phyloP scores from a whole-genome alignment of 2,329 filamentous ascomycete genomes.

The Colletotrichum trifolii region DNA sequence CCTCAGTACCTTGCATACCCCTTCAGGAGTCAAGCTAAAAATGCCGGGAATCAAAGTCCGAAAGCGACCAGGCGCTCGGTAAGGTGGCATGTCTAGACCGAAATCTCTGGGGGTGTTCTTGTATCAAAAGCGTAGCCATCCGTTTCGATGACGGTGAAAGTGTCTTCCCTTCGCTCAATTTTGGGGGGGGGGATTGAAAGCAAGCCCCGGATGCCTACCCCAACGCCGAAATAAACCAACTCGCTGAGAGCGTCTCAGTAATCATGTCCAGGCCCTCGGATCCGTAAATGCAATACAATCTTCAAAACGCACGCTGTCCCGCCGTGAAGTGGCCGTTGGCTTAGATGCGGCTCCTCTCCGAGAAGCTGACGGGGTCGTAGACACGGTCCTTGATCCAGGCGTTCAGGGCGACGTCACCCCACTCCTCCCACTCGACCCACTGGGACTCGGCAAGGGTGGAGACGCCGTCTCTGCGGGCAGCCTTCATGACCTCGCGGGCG shows the following conservation, averaged over 20 bases:
- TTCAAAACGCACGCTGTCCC: slow-evolving; percentile 9
- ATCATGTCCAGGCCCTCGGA: slow-evolving; percentile 25
- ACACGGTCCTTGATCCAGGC: slow-evolving; percentile 69
- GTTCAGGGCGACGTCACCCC: slow-evolving; percentile 72
- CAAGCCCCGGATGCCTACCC: slow-evolving; percentile 32
- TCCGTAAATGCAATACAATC: slow-evolving; percentile 33
- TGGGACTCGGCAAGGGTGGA: slow-evolving; percentile 74
- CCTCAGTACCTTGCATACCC: slow-evolving; percentile 1
- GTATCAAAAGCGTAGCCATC: slow-evolving; percentile 26
- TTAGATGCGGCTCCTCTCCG: slow-evolving; percentile 42
- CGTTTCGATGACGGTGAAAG: slow-evolving; percentile 25
- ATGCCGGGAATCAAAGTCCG: slow-evolving; percentile 30
- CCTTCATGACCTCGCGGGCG: slow-evolving; percentile 91
- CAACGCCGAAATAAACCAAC: slow-evolving; percentile 31
- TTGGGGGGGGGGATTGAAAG: slow-evolving; percentile 24
- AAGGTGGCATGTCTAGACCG: slow-evolving; percentile 14
- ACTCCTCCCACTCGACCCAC: slow-evolving; percentile 79
- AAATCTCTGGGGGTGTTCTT: slow-evolving; percentile 13
- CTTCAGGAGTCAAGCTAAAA: slow-evolving; percentile 19
- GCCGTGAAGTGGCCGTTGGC: background rate
- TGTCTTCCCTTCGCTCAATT: slow-evolving; percentile 30
- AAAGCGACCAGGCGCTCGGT: slow-evolving; percentile 27
- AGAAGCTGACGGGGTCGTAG: slow-evolving; percentile 67
- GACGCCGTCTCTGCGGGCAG: slow-evolving; percentile 84
- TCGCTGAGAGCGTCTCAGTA: slow-evolving; percentile 32